A percentile compares a stretch with the other conserved stretches of the same genome.
phyloP scores from a whole-genome alignment of 2,329 filamentous ascomycete species.

The Penicillium sclerotigenum region DNA sequence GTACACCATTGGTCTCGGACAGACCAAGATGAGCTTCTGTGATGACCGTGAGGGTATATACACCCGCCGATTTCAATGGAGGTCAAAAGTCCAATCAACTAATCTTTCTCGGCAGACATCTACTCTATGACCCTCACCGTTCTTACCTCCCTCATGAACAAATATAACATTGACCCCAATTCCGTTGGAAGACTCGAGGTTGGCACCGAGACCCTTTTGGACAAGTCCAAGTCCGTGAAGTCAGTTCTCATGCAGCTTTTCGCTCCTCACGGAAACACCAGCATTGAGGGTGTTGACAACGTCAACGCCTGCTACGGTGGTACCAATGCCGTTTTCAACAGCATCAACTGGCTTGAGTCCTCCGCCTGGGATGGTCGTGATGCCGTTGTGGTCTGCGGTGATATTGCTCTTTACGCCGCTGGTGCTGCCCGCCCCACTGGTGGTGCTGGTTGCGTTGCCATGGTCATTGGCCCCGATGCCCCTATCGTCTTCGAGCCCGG shows the following conservation, averaged over 20 bases:
- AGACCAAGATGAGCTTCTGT: constrained; percentile 91
- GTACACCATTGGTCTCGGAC: constrained; percentile 86
- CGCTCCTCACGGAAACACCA: constrained; percentile 68
- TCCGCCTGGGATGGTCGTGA: constrained; percentile 83
- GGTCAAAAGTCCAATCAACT: constrained; percentile 11
- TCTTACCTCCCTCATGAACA: constrained; percentile 72
- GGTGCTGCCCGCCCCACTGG: constrained; percentile 77
- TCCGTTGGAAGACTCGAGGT: constrained; percentile 78
- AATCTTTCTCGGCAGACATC: constrained; percentile 61
- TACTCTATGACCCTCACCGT: constrained; percentile 81
- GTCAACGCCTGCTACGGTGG: constrained; percentile 85
- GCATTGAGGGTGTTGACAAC: constrained; percentile 78
- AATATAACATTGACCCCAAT: constrained; percentile 77
- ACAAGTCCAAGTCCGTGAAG: constrained; percentile 91
- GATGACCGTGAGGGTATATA: constrained; percentile 77
- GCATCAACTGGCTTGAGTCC: constrained; percentile 80
- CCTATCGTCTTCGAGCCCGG: constrained; percentile 75
- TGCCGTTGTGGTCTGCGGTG: constrained; percentile 74
- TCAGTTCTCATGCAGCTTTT: constrained; percentile 85
- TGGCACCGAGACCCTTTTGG: constrained; percentile 78
- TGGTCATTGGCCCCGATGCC: constrained; percentile 75
- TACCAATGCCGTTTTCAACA: constrained; percentile 80
- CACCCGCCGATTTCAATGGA: neutral
- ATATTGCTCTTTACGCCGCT: constrained; percentile 84
- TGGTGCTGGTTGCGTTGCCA: constrained; percentile 73